Conservation (phyloP, 805 yeast genomes). For the Metschnikowia gruessii region DNA sequence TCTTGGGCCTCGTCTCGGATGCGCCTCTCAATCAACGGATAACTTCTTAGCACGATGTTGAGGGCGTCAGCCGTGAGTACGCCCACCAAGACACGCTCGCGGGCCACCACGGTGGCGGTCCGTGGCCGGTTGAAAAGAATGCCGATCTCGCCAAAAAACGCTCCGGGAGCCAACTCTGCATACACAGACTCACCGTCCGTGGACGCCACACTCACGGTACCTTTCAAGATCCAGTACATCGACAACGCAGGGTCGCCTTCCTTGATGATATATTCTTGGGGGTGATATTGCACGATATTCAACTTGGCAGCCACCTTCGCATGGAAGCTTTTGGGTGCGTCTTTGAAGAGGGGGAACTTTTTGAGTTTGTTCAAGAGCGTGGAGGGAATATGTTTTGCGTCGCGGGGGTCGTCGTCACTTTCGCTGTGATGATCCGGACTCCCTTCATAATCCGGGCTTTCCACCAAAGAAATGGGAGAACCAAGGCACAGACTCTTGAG, state of each 20-base stretch:
- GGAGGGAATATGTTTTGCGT: conserved; percentile 39
- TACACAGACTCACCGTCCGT: conserved; percentile 74
- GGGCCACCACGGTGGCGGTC: conserved; percentile 74
- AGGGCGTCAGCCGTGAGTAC: conserved; percentile 65
- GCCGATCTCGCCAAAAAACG: conserved; percentile 79
- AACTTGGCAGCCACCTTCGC: conserved; percentile 56
- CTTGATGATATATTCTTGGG: conserved; percentile 67
- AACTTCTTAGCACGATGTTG: conserved; percentile 54
- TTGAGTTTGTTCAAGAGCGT: conserved; percentile 52
- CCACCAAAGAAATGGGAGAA: conserved; percentile 1
- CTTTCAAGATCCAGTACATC: conserved; percentile 78
- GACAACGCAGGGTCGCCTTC: conserved; percentile 72
- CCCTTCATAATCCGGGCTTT: conserved; percentile 2
- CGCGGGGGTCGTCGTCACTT: conserved; percentile 11
- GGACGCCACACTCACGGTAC: conserved; percentile 72
- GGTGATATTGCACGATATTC: conserved; percentile 56
- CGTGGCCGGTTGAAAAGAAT: conserved; percentile 71
- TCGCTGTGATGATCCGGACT: conserved; percentile 6
- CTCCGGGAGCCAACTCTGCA: conserved; percentile 67
- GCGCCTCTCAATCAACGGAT: conserved; percentile 62
- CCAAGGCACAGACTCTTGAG: not conserved
- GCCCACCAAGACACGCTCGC: conserved; percentile 63
- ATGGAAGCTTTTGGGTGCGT: conserved; percentile 66
- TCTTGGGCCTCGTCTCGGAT: conserved; percentile 81
- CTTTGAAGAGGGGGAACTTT: conserved; percentile 61